These are phyloP conservation scores for Oryza coarctata DNA, from an alignment of 176 grass and related monocot genomes.

Conservation along the genomic window DNA sequence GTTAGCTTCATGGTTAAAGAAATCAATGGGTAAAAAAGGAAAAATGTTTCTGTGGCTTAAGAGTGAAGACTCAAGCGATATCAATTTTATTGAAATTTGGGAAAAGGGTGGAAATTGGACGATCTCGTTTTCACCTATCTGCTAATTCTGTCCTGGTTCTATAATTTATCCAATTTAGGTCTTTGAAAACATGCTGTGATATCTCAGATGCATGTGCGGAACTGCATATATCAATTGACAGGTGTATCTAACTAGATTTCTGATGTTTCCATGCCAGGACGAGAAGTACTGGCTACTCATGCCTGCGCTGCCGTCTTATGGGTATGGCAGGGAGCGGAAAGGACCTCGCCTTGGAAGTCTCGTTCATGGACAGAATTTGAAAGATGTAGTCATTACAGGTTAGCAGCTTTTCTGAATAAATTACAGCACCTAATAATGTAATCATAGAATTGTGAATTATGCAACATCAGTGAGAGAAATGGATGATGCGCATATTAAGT, in stretches of 20 bases:
- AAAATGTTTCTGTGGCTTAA: background rate
- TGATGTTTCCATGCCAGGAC: conserved; percentile 51
- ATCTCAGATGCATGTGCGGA: background rate
- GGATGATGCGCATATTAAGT: background rate
- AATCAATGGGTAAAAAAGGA: background rate
- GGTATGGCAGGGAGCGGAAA: conserved; percentile 86
- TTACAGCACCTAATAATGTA: background rate
- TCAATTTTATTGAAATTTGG: background rate
- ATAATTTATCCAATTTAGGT: background rate
- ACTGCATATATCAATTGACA: conserved; percentile 16
- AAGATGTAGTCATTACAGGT: conserved; percentile 90
- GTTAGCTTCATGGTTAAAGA: conserved; percentile 12
- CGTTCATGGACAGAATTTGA: conserved; percentile 93
- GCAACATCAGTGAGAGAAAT: conserved; percentile 15
- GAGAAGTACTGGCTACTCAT: conserved; percentile 79
- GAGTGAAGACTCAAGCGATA: background rate
- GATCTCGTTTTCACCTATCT: background rate
- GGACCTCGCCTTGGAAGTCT: conserved; percentile 87
- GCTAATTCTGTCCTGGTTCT: background rate
- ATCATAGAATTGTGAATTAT: conserved; percentile 6
- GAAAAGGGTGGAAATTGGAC: background rate
- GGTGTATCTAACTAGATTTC: conserved; percentile 14
- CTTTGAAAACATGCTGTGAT: background rate
- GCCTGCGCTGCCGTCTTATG: conserved; percentile 86
- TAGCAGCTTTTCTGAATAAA: conserved; percentile 25